These are phyloP conservation scores for Thalia dealbata DNA, from an alignment of 176 grass and related monocot species.

Conservation along the genomic window DNA sequence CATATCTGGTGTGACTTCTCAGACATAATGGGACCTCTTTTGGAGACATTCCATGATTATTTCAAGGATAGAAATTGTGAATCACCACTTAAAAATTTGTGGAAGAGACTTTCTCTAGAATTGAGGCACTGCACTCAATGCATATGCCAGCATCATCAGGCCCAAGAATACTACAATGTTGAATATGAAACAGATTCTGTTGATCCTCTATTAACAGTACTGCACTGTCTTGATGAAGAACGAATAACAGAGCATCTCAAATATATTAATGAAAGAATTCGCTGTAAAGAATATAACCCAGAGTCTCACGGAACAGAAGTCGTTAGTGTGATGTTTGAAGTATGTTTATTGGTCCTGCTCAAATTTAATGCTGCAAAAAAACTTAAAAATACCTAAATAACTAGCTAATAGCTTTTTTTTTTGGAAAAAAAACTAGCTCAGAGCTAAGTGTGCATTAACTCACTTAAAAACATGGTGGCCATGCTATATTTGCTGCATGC, in stretches of 20 bases:
- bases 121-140: slow-evolving; percentile 70
- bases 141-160: slow-evolving; percentile 79
- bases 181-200: slow-evolving; percentile 55
- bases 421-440: too few relatives aligned
- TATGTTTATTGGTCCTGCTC: slow-evolving; percentile 22
- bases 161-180: slow-evolving; percentile 41
- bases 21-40: slow-evolving; percentile 68
- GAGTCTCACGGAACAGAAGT: slow-evolving; percentile 40
- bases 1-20: slow-evolving; percentile 86
- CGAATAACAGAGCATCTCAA: slow-evolving; percentile 54
- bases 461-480: neutral
- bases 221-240: slow-evolving; percentile 66
- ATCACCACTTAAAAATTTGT: slow-evolving; percentile 47
- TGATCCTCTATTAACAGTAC: slow-evolving; percentile 61
- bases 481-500: neutral
- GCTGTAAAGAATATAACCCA: slow-evolving; percentile 48
- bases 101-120: slow-evolving; percentile 63
- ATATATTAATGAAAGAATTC: slow-evolving; percentile 48
- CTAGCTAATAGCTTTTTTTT: neutral
- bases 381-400: neutral
- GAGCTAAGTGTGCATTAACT: neutral
- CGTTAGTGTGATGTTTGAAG: slow-evolving; percentile 85
- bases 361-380: neutral
- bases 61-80: slow-evolving; percentile 36
- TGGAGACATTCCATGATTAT: slow-evolving; percentile 78